A percentile compares a stretch with the other conserved stretches of the same genome.
phyloP scores from a whole-genome alignment of 371 early-diverging fungal species.

The Apophysomyces sp. region DNA sequence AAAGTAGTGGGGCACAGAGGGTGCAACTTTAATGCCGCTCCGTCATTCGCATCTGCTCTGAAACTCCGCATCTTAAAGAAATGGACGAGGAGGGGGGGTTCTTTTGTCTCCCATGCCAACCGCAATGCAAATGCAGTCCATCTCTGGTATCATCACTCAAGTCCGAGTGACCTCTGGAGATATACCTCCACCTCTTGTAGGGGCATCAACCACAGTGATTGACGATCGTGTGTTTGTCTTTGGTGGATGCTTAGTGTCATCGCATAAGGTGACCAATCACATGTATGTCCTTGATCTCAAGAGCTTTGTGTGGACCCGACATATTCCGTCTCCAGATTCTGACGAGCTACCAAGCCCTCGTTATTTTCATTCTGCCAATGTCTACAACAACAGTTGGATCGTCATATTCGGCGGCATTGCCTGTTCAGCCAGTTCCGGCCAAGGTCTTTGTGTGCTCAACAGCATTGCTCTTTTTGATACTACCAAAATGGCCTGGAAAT shows the following conservation, averaged over 20 bases:
- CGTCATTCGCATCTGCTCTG: not conserved
- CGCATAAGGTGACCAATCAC: constrained; percentile 71
- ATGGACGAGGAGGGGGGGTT: not conserved
- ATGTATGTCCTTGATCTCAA: constrained; percentile 68
- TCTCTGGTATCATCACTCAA: constrained; percentile 66
- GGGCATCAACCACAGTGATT: constrained; percentile 71
- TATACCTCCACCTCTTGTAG: constrained; percentile 77
- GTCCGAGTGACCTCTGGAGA: constrained; percentile 71
- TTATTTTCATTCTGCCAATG: constrained; percentile 77
- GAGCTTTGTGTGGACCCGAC: constrained; percentile 63
- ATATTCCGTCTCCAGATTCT: constrained; percentile 42
- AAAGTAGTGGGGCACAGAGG: too few species aligned
- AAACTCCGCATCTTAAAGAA: not conserved
- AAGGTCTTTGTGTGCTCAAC: constrained; percentile 59
- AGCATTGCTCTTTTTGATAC: constrained; percentile 71
- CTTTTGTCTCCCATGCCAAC: constrained; percentile 21
- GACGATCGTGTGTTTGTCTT: constrained; percentile 70
- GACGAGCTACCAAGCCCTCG: constrained; percentile 57
- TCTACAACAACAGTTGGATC: constrained; percentile 50
- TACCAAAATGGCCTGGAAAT: constrained; percentile 59
- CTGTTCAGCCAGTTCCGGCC: constrained; percentile 16
- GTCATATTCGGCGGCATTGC: constrained; percentile 63
- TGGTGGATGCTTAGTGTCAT: constrained; percentile 71
- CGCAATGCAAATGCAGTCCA: constrained; percentile 49
- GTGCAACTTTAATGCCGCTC: not conserved